Conservation (phyloP, 1,284 basidiomycete species). For the Microbotryomycetes sp. region DNA sequence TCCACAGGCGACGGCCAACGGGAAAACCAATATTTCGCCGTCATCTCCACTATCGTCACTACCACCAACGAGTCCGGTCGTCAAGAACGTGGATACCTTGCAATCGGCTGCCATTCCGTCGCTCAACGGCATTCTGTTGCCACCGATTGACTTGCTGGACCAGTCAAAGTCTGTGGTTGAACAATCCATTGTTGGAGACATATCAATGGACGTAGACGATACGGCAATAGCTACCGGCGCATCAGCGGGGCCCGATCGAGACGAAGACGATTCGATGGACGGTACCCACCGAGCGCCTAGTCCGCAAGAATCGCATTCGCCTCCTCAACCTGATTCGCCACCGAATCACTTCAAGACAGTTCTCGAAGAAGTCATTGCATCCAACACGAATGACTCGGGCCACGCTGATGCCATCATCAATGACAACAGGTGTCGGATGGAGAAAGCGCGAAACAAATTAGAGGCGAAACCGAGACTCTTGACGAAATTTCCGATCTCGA, state of each 20-base stretch:
- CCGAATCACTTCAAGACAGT: constrained; percentile 2
- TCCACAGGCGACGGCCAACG: too few relatives aligned
- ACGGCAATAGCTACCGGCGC: background rate
- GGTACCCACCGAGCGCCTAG: background rate
- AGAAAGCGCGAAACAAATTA: background rate
- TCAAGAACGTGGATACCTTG: background rate
- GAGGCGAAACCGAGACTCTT: background rate
- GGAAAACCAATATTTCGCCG: too few relatives aligned
- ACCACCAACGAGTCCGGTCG: background rate
- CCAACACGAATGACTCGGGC: background rate
- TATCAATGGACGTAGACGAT: background rate
- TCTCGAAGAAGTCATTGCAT: background rate
- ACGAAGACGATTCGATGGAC: background rate
- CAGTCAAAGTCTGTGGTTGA: background rate
- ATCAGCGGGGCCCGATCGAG: background rate
- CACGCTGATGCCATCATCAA: constrained; percentile 1
- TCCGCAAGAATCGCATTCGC: background rate
- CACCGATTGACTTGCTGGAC: background rate
- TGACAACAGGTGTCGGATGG: background rate
- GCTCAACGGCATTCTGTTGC: background rate
- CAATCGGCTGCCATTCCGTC: background rate
- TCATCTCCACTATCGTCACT: background rate
- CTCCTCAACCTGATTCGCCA: constrained; percentile 1
- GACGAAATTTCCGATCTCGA: constrained; percentile 4
- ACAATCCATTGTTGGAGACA: background rate